Evolutionary conservation across 495 filamentous ascomycete genomes (phyloP).

Genomic region (Talaromyces nanjingensis): DNA sequence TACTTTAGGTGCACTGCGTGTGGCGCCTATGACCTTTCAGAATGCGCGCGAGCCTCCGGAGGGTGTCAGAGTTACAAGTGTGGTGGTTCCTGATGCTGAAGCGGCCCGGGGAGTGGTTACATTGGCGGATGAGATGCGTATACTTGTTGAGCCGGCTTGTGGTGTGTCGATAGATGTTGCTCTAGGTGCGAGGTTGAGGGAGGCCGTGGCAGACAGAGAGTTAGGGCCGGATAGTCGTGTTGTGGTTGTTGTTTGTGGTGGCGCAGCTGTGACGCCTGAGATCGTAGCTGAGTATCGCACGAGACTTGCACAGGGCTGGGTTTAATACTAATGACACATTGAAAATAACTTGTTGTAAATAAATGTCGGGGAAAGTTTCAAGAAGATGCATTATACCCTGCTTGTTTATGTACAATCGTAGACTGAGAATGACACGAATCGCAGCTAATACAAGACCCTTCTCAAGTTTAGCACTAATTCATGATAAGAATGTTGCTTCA

Average conservation of each 20-base stretch:
- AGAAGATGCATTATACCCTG: background rate
- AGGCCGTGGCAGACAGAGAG: constrained; percentile 33
- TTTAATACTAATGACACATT: constrained; percentile 1
- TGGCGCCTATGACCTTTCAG: constrained; percentile 61
- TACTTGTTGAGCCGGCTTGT: constrained; percentile 78
- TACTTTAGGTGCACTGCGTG: constrained; percentile 63
- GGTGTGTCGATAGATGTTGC: constrained; percentile 62
- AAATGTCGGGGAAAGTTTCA: background rate
- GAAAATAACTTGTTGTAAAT: background rate
- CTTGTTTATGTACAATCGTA: background rate
- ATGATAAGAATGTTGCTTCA: background rate
- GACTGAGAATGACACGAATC: background rate
- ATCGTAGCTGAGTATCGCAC: constrained; percentile 57
- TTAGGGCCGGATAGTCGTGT: constrained; percentile 56
- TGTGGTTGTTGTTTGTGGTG: constrained; percentile 81
- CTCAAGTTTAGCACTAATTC: background rate
- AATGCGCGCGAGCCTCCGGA: constrained; percentile 35
- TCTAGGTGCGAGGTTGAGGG: constrained; percentile 35
- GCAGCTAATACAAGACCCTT: background rate
- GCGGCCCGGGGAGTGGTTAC: constrained; percentile 65
- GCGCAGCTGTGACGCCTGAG: constrained; percentile 60
- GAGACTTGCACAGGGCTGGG: constrained; percentile 28
- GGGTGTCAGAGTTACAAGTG: constrained; percentile 46
- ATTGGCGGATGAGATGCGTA: constrained; percentile 68
- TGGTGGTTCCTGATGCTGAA: constrained; percentile 67